Evolutionary conservation across 345 rosid species (phyloP), one percentile per base, ranked within the genome.

Genomic region (Mercurialis annua): DNA sequence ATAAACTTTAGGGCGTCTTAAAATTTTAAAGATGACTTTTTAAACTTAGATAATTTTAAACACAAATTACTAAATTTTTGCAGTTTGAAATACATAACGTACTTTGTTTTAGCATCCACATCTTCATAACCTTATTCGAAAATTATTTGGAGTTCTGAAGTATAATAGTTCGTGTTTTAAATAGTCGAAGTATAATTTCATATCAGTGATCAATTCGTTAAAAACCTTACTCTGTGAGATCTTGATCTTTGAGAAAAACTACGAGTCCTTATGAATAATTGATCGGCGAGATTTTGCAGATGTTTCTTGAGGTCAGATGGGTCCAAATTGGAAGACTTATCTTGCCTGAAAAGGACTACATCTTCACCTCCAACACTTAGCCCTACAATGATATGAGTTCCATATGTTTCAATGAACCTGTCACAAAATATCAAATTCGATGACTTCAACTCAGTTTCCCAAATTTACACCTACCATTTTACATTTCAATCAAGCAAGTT

Each of bases 391-490:
- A 94, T 65, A 67, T 94, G 99, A 30, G 99, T 94, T 54, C 99
- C 99, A 62, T 89, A 91, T 64, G 73, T 89, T 78, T 87, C 87
- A 20, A 94, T 91, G 72, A 94, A 94, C 73, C 99, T 94, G 90
- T 67, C 56, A 52, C 15, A 42, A 38, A 31, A 52, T 49, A 4
- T 53, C 10, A 66, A 50, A 5, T 31, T 36, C 43, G 16, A 34
- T 26, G 26, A 23, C 48, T 54, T 71, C 57, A 26, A 14, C 9
- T 60, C 5, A n/a, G 18, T 42, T 20, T 9, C 43, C 71, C 55
- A 67, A 30, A 29, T 27, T 30, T 31, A 23, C 10, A 42, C 59
- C 61, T 38, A 18, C 9, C 23, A n/a, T 1, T 52, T 4, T 18
- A 52, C 15, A 24, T 6, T 46, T 0, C 12, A 1, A 61, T 16